A percentile compares a stretch with the other conserved stretches of the same genome.
These are phyloP conservation scores for Ceratocystis ficicola DNA, from an alignment of 2,329 filamentous ascomycete species.

Conservation along the genomic window DNA sequence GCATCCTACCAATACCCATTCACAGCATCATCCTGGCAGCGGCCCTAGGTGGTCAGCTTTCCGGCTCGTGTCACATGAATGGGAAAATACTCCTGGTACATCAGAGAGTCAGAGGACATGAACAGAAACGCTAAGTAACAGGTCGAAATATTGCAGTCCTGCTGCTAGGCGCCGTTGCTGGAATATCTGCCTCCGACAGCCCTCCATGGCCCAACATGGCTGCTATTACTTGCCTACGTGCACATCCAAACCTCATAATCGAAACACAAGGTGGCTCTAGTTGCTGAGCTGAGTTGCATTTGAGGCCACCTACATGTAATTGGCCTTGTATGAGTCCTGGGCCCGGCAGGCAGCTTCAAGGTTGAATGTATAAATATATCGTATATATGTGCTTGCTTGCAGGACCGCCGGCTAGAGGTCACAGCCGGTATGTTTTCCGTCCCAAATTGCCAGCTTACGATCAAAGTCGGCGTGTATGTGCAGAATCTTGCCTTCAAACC, in stretches of 20 bases:
- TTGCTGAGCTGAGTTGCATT: not conserved
- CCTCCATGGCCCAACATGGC: no score
- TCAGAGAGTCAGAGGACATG: not conserved
- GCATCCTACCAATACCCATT: not conserved
- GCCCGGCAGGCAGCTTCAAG: not conserved
- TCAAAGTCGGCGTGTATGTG: not conserved
- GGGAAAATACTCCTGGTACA: not conserved
- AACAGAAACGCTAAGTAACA: not conserved
- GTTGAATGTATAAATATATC: not conserved
- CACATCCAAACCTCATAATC: not conserved
- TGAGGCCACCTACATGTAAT: not conserved
- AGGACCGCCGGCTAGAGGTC: not conserved
- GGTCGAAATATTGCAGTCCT: no score
- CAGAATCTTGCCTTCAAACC: not conserved
- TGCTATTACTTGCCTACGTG: not conserved
- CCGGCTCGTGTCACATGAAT: constrained; percentile 6
- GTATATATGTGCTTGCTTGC: not conserved
- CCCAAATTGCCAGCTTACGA: not conserved
- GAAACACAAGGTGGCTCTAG: not conserved
- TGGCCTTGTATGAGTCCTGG: not conserved
- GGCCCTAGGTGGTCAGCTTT: not conserved
- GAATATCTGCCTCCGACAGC: no score
- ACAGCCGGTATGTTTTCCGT: not conserved
- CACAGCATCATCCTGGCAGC: no score
- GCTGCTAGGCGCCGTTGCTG: no score